Conservation (phyloP, 345 rosid species). For the Viola odorata region DNA sequence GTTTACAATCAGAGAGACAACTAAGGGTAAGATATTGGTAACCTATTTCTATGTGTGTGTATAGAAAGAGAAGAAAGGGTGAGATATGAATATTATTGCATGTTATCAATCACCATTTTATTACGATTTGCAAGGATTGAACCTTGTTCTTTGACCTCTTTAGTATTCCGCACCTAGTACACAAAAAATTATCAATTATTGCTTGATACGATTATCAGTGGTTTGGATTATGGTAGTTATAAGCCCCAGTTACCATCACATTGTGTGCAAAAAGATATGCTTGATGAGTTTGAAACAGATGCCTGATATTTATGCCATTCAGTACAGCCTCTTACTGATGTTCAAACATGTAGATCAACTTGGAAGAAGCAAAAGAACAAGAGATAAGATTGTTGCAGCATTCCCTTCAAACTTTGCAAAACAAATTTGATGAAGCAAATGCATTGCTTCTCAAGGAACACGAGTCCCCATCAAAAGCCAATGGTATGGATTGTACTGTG, state of each 20-base stretch:
- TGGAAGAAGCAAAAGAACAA: conserved; percentile 15
- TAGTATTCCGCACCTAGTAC: too few relatives aligned
- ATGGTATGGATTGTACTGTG: not conserved
- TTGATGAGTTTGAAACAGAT: not conserved
- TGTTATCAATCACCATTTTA: not conserved
- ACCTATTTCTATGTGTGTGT: too few relatives aligned
- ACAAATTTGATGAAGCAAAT: conserved; percentile 14
- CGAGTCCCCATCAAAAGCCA: conserved; percentile 14
- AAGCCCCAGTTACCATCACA: not conserved
- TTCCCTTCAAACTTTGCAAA: conserved; percentile 12
- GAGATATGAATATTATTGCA: too few relatives aligned
- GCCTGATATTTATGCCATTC: not conserved
- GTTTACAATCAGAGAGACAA: conserved; percentile 1
- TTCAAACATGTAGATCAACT: conserved; percentile 12
- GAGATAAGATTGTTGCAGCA: conserved; percentile 10
- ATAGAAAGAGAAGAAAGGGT: too few relatives aligned
- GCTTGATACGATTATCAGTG: not conserved
- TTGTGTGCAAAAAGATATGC: not conserved
- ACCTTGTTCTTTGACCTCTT: too few relatives aligned
- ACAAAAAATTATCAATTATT: not conserved
- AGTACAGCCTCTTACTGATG: conserved; percentile 1
- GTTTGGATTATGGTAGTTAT: conserved; percentile 2
- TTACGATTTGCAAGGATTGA: not conserved
- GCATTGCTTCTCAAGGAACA: conserved; percentile 21
- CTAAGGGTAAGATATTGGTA: conserved; percentile 15